Evolutionary conservation across 2,329 filamentous ascomycete genomes (phyloP).

Genomic region (Curvularia sp.): DNA sequence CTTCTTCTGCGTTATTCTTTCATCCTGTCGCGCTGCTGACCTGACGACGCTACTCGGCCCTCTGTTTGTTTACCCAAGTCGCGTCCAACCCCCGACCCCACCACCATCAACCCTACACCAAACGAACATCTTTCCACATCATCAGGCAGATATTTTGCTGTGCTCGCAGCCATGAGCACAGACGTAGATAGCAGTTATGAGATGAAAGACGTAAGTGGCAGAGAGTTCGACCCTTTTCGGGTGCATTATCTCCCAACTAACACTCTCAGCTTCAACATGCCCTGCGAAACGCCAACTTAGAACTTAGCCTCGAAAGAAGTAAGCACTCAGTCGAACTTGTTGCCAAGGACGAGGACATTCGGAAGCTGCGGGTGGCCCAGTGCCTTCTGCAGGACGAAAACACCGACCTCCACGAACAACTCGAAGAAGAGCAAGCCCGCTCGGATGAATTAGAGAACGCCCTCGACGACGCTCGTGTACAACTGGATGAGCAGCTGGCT

Average conservation of each 20-base stretch:
- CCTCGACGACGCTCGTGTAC: constrained; percentile 56
- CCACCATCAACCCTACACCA: constrained; percentile 23
- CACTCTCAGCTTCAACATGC: constrained; percentile 56
- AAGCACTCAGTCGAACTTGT: constrained; percentile 71
- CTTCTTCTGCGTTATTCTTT: background rate
- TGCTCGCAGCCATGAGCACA: constrained; percentile 37
- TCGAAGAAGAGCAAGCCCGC: constrained; percentile 66
- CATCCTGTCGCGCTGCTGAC: background rate
- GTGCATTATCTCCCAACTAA: constrained; percentile 19
- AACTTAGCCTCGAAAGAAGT: constrained; percentile 72
- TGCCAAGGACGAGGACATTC: constrained; percentile 75
- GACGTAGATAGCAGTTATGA: constrained; percentile 40
- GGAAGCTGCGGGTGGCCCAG: constrained; percentile 70
- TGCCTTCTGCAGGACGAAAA: constrained; percentile 77
- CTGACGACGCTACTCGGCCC: constrained; percentile 5
- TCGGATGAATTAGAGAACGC: constrained; percentile 62
- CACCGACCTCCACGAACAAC: constrained; percentile 68
- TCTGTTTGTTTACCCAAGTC: constrained; percentile 46
- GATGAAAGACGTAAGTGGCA: constrained; percentile 46
- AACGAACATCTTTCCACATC: constrained; percentile 23
- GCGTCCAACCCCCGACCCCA: constrained; percentile 36
- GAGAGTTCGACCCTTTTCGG: constrained; percentile 5
- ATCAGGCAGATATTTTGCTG: constrained; percentile 32
- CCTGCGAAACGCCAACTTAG: constrained; percentile 63
- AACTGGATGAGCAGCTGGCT: constrained; percentile 57